A percentile compares a stretch with the other conserved stretches of the same genome.
phyloP scores from a whole-genome alignment of 139 green algal genomes.

The Chlamydomonas incerta region DNA sequence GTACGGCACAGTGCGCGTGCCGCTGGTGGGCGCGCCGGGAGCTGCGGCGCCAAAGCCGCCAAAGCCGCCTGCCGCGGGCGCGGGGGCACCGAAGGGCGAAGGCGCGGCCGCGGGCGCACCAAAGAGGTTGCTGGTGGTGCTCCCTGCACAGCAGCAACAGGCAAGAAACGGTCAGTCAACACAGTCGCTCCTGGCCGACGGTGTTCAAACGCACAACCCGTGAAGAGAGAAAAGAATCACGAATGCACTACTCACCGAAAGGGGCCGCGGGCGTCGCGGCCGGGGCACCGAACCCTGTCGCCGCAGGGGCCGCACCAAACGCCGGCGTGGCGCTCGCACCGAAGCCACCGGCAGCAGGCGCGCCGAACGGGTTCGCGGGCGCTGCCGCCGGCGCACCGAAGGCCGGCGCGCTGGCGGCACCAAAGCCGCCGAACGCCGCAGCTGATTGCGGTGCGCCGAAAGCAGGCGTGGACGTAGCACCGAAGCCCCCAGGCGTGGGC shows the following conservation, averaged over 20 bases:
- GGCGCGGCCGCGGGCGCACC: slow-evolving; percentile 14
- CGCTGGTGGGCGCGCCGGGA: slow-evolving; percentile 26
- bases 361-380: slow-evolving; percentile 44
- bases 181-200: too few relatives aligned
- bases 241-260: slow-evolving; percentile 16
- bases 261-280: background rate
- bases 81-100: slow-evolving; percentile 41
- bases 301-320: slow-evolving; percentile 44
- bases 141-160: background rate
- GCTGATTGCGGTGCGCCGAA: slow-evolving; percentile 63
- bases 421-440: slow-evolving; percentile 62
- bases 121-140: slow-evolving; percentile 19
- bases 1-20: slow-evolving; percentile 67
- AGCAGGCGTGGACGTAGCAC: slow-evolving; percentile 54
- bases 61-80: background rate
- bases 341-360: slow-evolving; percentile 46
- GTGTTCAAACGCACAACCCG: too few relatives aligned
- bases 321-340: slow-evolving; percentile 40
- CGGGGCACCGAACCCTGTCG: slow-evolving; percentile 46
- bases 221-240: too few relatives aligned
- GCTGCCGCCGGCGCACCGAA: slow-evolving; percentile 55
- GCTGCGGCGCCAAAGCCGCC: slow-evolving; percentile 46
- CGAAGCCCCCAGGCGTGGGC: slow-evolving; percentile 49
- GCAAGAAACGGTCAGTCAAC: too few relatives aligned
- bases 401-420: slow-evolving; percentile 43